Conservation (phyloP, 805 yeast genomes). For the Ogataea saltuana region DNA sequence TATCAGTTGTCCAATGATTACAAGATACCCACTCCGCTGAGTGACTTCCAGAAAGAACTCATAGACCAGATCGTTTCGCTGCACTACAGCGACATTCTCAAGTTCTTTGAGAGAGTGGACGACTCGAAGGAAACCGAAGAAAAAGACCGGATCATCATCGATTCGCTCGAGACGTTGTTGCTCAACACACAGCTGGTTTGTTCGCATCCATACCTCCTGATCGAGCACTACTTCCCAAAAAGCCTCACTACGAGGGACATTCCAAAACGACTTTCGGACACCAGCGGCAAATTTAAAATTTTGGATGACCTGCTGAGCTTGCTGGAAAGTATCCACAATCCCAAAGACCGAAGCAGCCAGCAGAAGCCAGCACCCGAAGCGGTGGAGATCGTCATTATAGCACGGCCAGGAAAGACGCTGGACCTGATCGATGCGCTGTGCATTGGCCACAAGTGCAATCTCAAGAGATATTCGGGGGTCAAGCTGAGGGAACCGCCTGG, state of each 20-base stretch:
- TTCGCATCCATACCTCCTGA: constrained; percentile 84
- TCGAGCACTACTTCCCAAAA: constrained; percentile 84
- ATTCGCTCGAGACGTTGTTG: constrained; percentile 74
- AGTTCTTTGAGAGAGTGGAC: constrained; percentile 71
- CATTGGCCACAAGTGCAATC: constrained; percentile 57
- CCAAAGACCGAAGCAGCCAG: constrained; percentile 18
- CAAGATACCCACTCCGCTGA: constrained; percentile 78
- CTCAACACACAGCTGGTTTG: constrained; percentile 77
- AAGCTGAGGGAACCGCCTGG: constrained; percentile 50
- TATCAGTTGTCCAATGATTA: constrained; percentile 60
- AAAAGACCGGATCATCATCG: constrained; percentile 59
- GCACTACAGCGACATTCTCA: constrained; percentile 87
- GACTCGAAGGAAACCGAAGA: constrained; percentile 34
- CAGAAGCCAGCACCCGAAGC: constrained; percentile 1
- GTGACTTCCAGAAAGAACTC: constrained; percentile 81
- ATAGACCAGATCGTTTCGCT: constrained; percentile 89
- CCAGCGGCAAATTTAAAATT: constrained; percentile 82
- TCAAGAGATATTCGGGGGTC: constrained; percentile 63
- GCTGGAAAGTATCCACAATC: constrained; percentile 39
- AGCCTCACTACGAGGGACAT: constrained; percentile 69
- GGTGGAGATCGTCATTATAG: constrained; percentile 66
- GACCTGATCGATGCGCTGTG: constrained; percentile 75
- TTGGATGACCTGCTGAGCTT: constrained; percentile 63
- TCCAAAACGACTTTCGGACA: constrained; percentile 67
- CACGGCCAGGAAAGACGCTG: constrained; percentile 65